Evolutionary conservation across 805 yeast genomes (phyloP), one percentile per base, ranked within the genome.

Genomic region (Blastobotrys attinorum): DNA sequence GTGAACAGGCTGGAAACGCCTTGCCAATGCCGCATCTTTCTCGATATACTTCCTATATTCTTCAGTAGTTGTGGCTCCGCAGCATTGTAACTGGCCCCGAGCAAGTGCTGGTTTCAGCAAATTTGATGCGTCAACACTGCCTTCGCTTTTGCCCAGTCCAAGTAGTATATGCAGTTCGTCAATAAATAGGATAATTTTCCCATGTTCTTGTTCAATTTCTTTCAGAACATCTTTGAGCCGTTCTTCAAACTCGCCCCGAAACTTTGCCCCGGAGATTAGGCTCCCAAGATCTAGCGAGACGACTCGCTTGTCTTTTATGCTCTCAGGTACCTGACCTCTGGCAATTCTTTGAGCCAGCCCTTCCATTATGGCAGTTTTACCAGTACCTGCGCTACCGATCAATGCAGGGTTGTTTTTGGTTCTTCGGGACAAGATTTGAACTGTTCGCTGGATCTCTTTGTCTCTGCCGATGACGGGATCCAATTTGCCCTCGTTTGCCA

Each of bases 381-480:
- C 98, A 0, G 96, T 94, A 66, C 98, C 98, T 1, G 98, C 98
- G 53, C 84, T 79, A 49, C 98, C 98, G 34, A 92, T 88, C 43
- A 90, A 64, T 1, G 92, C 95, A 0, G 98, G 98, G 58, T 90
- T 90, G 62, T 92, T 92, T 64, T 90, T 90, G 1, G 97, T 88
- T 61, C 97, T 73, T 54, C 98, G 71, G 1, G 96, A 86, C 37
- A 90, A 66, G 39, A 90, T 89, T 61, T 90, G 97, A 45, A 90
- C 82, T 0, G 97, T 90, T 47, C 98, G 71, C 46, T 90, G 74
- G 45, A 90, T 92, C 59, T 92, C 97, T 49, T 89, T 96, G 57
- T 92, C 97, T 50, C 97, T 72, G 2, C 98, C 98, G 56, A 90
- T 92, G 18, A 92, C 97, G 0, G 98, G 98, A 57, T 90, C 98